Evolutionary conservation across 768 basidiomycete genomes (phyloP), one percentile per base, ranked within the genome.

Genomic region (Austroboletus eburneus): DNA sequence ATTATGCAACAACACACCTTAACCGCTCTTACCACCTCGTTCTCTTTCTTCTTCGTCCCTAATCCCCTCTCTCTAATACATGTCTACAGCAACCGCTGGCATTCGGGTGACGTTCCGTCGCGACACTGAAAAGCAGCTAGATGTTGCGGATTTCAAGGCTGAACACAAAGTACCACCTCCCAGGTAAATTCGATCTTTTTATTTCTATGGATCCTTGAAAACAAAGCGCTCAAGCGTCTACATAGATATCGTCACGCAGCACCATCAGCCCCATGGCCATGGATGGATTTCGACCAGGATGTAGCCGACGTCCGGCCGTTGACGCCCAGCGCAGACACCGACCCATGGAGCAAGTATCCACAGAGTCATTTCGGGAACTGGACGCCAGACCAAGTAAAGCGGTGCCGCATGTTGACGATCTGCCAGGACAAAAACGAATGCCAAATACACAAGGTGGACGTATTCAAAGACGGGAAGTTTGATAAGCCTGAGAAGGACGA

Each of bases 191-290:
- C 17, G 8, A 35, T 9, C 9, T 8, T 24, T 27, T 39, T 42
- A 32, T 9, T 42, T 33, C 18, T 22, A n/a, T n/a, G n/a, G n/a
- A n/a, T n/a, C n/a, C n/a, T n/a, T n/a, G n/a, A n/a, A n/a, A n/a
- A n/a, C n/a, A n/a, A n/a, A n/a, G n/a, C 21, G 32, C 13, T 29
- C 29, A 13, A 29, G 29, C 29, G 8, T 29, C 29, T 29, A 7
- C 29, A 29, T 29, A 66, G 65, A 51, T 61, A 72, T 43, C 60
- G 71, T 10, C 71, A 72, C 52, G 71, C 65, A 2, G 64, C 69
- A 2, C 71, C 72, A 2, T 68, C 66, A 22, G 71, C 69, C 0
- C 71, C 71, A 1, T 72, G 71, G 71, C 71, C 71, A 9, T 72
- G 68, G 61, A 66, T 73, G 55, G 65, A 73, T 43, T 58, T 72